Conservation (phyloP, 2,329 filamentous ascomycete species). For the Juglanconis oblonga region DNA sequence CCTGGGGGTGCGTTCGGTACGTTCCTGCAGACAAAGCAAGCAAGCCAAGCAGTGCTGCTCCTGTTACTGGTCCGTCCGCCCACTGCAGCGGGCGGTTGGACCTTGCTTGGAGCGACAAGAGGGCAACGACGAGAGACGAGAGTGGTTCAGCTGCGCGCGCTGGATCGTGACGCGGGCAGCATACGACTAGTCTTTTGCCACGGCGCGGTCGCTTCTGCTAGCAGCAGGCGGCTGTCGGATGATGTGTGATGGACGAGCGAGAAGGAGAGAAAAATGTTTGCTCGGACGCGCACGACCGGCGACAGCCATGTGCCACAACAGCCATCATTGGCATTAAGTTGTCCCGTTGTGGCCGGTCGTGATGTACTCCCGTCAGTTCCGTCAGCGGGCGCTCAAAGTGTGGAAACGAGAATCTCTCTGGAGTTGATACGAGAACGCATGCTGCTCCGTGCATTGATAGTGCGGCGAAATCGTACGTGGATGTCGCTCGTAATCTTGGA, state of each 20-base stretch:
- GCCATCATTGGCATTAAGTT: slow-evolving; percentile 1
- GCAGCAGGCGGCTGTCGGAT: slow-evolving; percentile 1
- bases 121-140: not conserved
- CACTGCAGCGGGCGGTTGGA: slow-evolving; percentile 3
- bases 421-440: slow-evolving; percentile 14
- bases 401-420: slow-evolving; percentile 12
- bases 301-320: not conserved
- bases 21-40: slow-evolving; percentile 8
- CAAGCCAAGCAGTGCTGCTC: not conserved
- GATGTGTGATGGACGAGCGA: not conserved
- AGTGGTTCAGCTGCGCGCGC: slow-evolving; percentile 3
- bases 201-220: slow-evolving; percentile 4
- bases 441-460: slow-evolving; percentile 18
- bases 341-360: not conserved
- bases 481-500: slow-evolving; percentile 21
- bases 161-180: not conserved
- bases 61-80: slow-evolving; percentile 11
- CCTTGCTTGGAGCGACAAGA: not conserved
- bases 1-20: slow-evolving; percentile 3
- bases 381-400: not conserved
- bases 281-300: not conserved
- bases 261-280: not conserved
- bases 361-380: slow-evolving; percentile 1
- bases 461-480: slow-evolving; percentile 16
- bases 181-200: slow-evolving; percentile 14